A percentile compares a stretch with the other conserved stretches of the same genome.
phyloP scores from a whole-genome alignment of 305 asterid genomes.

The Solanum chacoense region DNA sequence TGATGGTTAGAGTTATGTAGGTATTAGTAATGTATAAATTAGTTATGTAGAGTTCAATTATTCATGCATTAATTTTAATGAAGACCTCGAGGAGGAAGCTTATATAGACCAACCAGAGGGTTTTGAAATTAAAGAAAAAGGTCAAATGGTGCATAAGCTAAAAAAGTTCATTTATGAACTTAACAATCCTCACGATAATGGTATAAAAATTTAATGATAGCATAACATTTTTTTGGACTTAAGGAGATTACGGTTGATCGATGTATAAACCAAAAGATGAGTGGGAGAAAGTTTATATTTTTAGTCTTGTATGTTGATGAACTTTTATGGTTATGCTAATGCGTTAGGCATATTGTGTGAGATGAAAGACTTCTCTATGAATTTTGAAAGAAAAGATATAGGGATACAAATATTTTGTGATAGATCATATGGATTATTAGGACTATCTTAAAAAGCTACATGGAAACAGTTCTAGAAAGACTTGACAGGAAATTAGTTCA shows the following conservation, averaged over 20 bases:
- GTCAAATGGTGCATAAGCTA: background rate
- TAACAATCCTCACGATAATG: no score
- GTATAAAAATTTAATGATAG: background rate
- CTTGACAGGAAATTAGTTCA: background rate
- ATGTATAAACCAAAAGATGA: no score
- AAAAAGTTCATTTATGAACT: background rate
- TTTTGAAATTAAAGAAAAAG: background rate
- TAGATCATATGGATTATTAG: no score
- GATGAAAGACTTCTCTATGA: background rate
- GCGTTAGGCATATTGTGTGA: fast-evolving
- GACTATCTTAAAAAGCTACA: no score
- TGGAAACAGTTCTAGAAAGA: background rate
- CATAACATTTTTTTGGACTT: background rate
- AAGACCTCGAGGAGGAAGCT: background rate
- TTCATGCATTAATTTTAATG: background rate
- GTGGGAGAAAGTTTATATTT: no score
- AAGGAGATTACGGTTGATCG: background rate
- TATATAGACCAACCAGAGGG: background rate
- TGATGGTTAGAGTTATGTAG: no score
- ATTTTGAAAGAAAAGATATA: no score
- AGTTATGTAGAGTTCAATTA: background rate
- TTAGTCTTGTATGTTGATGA: background rate
- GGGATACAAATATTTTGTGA: background rate
- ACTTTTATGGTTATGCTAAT: background rate
- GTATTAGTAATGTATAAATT: background rate